Base-by-base conservation (phyloP, 495 filamentous ascomycete genomes). In the Penicillium desertorum region DNA sequence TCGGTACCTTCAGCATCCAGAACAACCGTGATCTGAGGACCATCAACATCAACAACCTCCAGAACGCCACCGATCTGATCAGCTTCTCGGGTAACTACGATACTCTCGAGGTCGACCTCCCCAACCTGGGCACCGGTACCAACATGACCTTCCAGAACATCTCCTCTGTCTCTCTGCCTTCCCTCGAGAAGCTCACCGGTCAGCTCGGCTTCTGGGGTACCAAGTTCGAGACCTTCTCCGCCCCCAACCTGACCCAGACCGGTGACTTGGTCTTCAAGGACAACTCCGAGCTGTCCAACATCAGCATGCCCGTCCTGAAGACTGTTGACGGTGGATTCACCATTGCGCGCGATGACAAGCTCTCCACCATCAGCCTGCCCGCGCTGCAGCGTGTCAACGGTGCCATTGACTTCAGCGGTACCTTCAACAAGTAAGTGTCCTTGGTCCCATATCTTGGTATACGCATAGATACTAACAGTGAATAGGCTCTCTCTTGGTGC, bases 71-170 rank as follows among this genome's bases (percentile, higher is more conserved):
- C 60, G 71, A 70, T 47, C 65, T 77, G 30, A 74, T 78, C 63
- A 88, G 83, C 75, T 81, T 97, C 63, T 81, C 79, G 53, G 74
- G 69, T 59, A 82, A 82, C 69, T 67, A 65, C 62, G 73, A 83
- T 49, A 58, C 72, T 14, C 72, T 97, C 22, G 78, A 74, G 58
- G 79, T 98, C 58, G 79, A 85, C 45, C 86, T 98, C 72, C 88
- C 92, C 61, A 83, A 91, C 76, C 83, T 99, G 29, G 74, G 77
- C 57, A 86, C 80, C 75, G 91, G 87, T 53, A 81, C 76, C 69
- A 91, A 96, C 81, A 85, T 96, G 80, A 92, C 90, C 52, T 86
- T 97, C 77, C 82, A 86, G 71, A 93, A 96, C 78, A 86, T 89
- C 76, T 86, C 85, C 61, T 78, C 72, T 43, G 78, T 96, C 70